Evolutionary conservation across 1,284 basidiomycete species (phyloP), one percentile per base, ranked within the genome.

Genomic region (Moesziomyces globuligerus): DNA sequence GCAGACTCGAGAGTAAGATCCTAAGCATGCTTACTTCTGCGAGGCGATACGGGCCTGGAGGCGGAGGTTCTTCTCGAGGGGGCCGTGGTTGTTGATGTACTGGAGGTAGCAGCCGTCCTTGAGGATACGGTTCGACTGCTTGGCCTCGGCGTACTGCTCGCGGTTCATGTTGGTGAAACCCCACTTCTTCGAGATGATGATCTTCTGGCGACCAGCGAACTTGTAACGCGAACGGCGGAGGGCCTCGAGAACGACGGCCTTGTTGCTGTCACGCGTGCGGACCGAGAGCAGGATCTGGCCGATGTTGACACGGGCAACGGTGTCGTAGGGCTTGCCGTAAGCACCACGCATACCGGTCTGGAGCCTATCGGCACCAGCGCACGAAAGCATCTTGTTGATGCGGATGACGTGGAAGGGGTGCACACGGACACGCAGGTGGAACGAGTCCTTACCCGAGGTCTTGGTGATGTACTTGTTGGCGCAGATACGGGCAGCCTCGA

Each of bases 361-460:
- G 78, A 82, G 78, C 67, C 92, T 92, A 94, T 98, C 95, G 81
- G 95, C 94, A 83, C 95, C 95, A 79, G 95, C 95, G 85, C 95
- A 97, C 67, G 91, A 93, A 88, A 98, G 92, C 92, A 97, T 98
- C 90, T 98, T 98, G 92, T 98, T 97, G 90, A 97, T 98, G 78
- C 95, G 92, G 85, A 98, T 86, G 78, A 98, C 93, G 85, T 98
- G 95, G 93, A 91, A 97, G 66, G 95, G 95, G 87, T 98, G 95
- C 58, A 93, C 93, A 74, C 94, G 91, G 78, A 98, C 93, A 81
- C 95, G 90, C 84, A 98, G 85, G 85, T 98, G 95, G 94, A 98
- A 98, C 20, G 94, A 92, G 83, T 98, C 95, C 87, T 98, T 98
- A 83, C 95, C 95, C 49, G 92, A 90, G 23, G 91, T 94, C 90